phyloP scores from a whole-genome alignment of 2,329 filamentous ascomycete genomes.

The Penicillium freii region DNA sequence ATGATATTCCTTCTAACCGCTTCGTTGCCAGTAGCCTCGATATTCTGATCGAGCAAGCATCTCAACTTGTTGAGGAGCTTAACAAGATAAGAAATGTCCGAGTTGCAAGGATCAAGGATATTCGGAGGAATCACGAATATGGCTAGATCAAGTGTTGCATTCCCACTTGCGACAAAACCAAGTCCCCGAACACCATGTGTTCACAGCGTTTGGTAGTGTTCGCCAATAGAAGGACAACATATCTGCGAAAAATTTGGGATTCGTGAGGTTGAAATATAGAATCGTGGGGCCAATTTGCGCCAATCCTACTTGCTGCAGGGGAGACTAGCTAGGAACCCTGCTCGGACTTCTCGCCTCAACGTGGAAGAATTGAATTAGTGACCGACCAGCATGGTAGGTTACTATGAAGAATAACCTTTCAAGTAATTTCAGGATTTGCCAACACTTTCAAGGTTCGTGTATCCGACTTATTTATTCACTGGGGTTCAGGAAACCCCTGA shows the following conservation, averaged over 20 bases:
- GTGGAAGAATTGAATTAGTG: neutral
- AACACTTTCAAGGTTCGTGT: neutral
- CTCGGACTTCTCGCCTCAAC: neutral
- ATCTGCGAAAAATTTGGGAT: neutral
- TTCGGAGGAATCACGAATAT: neutral
- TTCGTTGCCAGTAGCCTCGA: neutral
- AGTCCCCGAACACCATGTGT: neutral
- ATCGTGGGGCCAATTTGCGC: neutral
- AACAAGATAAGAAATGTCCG: neutral
- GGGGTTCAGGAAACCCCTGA: neutral
- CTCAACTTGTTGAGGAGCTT: neutral
- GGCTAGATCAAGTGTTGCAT: neutral
- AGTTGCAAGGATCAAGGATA: neutral
- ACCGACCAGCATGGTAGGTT: neutral
- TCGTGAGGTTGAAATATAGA: neutral
- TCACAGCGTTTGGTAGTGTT: neutral
- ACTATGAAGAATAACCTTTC: neutral
- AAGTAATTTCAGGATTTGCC: neutral
- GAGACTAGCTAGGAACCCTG: neutral
- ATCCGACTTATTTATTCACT: neutral
- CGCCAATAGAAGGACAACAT: neutral
- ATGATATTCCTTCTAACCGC: neutral
- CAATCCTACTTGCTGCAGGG: neutral
- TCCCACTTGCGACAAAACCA: neutral
- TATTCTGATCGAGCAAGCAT: neutral